phyloP scores from a whole-genome alignment of 2,329 filamentous ascomycete genomes.

The Exophiala phaeomuriformis region DNA sequence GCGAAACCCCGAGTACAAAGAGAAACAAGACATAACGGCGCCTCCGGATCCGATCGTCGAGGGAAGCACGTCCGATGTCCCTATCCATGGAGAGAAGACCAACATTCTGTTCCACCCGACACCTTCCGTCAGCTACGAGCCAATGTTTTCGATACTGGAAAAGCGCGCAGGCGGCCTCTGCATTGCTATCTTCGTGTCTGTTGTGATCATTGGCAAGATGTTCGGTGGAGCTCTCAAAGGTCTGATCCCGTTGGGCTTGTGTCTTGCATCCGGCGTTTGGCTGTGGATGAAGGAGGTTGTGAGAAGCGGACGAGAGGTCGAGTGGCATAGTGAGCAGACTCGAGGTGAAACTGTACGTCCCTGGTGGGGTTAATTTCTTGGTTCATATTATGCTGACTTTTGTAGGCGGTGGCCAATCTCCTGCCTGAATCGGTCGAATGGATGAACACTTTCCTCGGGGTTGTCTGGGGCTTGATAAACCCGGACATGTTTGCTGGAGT shows the following conservation, averaged over 20 bases:
- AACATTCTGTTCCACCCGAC: slow-evolving; percentile 95
- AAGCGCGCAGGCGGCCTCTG: slow-evolving; percentile 65
- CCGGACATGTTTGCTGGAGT: slow-evolving; percentile 90
- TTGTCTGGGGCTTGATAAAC: slow-evolving; percentile 87
- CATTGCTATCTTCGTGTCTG: slow-evolving; percentile 61
- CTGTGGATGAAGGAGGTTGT: slow-evolving; percentile 87
- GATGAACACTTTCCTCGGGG: slow-evolving; percentile 82
- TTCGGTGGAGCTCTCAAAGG: slow-evolving; percentile 73
- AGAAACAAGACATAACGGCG: slow-evolving; percentile 80
- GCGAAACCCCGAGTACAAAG: slow-evolving; percentile 69
- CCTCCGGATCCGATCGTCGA: slow-evolving; percentile 78
- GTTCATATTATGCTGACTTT: neutral
- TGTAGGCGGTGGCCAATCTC: slow-evolving; percentile 69
- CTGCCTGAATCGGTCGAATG: slow-evolving; percentile 91
- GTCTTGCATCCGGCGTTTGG: slow-evolving; percentile 69
- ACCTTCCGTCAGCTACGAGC: slow-evolving; percentile 79
- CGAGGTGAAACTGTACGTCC: slow-evolving; percentile 63
- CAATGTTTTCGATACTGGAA: slow-evolving; percentile 73
- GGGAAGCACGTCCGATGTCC: slow-evolving; percentile 83
- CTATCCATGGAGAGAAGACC: slow-evolving; percentile 92
- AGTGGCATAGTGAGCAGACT: slow-evolving; percentile 82
- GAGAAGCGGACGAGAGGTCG: slow-evolving; percentile 68
- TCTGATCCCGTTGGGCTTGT: slow-evolving; percentile 64
- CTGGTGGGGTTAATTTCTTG: neutral
- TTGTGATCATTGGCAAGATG: slow-evolving; percentile 68